These are phyloP conservation scores for Thozetella sp. DNA, from an alignment of 495 filamentous ascomycete species.

Conservation along the genomic window DNA sequence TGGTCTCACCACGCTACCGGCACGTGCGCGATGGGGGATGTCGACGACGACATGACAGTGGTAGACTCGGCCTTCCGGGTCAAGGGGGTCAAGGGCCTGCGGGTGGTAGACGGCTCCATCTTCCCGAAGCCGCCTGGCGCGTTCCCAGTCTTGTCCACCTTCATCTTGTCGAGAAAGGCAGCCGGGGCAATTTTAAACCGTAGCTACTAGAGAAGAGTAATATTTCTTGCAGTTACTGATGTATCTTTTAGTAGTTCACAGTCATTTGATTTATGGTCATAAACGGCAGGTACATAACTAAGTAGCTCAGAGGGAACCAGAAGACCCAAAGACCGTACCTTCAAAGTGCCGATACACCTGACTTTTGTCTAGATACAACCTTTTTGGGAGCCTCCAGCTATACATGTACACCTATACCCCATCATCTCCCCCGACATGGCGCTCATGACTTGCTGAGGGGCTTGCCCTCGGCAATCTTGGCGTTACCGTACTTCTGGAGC, in stretches of 20 bases:
- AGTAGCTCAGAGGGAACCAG: too few relatives aligned
- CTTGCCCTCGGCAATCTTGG: slow-evolving; percentile 64
- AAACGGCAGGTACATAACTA: too few relatives aligned
- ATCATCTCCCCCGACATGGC: slow-evolving; percentile 21
- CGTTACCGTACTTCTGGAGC: slow-evolving; percentile 84
- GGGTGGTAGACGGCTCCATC: slow-evolving; percentile 57
- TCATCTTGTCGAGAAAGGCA: slow-evolving; percentile 67
- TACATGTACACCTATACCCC: too few relatives aligned
- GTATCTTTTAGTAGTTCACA: too few relatives aligned
- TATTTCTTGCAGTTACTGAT: too few relatives aligned
- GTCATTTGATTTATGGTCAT: too few relatives aligned
- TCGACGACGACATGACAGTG: slow-evolving; percentile 49
- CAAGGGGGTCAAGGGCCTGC: slow-evolving; percentile 42
- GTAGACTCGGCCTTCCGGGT: slow-evolving; percentile 54
- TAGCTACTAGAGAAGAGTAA: too few relatives aligned
- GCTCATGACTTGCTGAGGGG: slow-evolving; percentile 33
- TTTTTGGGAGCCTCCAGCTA: too few relatives aligned
- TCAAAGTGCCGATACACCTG: too few relatives aligned
- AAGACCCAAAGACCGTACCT: too few relatives aligned
- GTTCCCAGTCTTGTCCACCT: slow-evolving; percentile 59
- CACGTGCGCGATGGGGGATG: slow-evolving; percentile 49
- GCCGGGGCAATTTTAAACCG: too few relatives aligned
- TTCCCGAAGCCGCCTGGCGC: slow-evolving; percentile 58
- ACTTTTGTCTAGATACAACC: too few relatives aligned
- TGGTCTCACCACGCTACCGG: slow-evolving; percentile 55